Conservation (phyloP, 805 yeast genomes). For the Wickerhamomyces mucosus region DNA sequence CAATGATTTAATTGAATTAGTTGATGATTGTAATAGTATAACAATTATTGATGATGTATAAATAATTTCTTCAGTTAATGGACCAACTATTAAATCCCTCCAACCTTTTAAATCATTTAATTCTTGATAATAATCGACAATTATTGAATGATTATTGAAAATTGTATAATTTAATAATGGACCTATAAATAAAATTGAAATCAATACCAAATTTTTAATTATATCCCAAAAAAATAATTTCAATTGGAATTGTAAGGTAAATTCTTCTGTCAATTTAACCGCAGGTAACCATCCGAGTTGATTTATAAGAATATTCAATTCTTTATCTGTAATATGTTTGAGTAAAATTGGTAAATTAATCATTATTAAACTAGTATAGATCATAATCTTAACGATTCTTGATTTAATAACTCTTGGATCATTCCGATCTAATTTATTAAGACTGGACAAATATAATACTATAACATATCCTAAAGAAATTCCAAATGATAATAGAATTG, state of each 20-base stretch:
- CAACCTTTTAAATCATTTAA: constrained; percentile 30
- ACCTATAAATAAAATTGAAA: constrained; percentile 36
- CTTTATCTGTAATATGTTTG: constrained; percentile 3
- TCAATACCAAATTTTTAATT: constrained; percentile 19
- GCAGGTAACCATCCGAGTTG: constrained; percentile 31
- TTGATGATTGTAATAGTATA: constrained; percentile 20
- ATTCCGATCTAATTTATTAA: constrained; percentile 25
- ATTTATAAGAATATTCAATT: constrained; percentile 5
- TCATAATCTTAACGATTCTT: constrained; percentile 29
- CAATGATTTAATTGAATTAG: constrained; percentile 11
- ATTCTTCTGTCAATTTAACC: constrained; percentile 7
- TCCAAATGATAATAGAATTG: too few relatives aligned
- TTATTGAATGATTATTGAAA: constrained; percentile 12
- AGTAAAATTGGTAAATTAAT: constrained; percentile 6
- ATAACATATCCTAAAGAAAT: too few relatives aligned
- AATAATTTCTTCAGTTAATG: constrained; percentile 68
- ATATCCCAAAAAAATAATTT: constrained; percentile 11
- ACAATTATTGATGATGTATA: constrained; percentile 42
- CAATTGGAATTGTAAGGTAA: constrained; percentile 2
- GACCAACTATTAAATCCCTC: constrained; percentile 60
- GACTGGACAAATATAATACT: too few relatives aligned
- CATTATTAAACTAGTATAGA: constrained; percentile 5
- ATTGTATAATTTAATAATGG: constrained; percentile 32
- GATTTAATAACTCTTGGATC: constrained; percentile 32
- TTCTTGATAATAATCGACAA: constrained; percentile 15